Percentiles rank a stretch among this genome's conserved stretches.
Evolutionary conservation across 148 eudicot species (phyloP).

Genomic region (Euryodendron excelsum): DNA sequence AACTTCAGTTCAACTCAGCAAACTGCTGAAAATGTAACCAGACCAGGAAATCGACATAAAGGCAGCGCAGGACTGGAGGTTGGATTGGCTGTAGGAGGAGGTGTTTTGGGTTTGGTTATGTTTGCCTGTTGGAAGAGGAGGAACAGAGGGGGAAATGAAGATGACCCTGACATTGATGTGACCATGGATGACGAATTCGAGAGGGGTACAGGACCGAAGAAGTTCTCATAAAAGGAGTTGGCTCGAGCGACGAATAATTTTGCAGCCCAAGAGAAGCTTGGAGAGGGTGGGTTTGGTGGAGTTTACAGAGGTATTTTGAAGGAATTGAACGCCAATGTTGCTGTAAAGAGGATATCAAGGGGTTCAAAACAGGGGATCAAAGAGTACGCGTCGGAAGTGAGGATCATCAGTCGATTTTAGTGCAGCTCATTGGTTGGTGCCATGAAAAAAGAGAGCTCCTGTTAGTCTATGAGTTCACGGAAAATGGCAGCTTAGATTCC

Average conservation of each 20-base stretch:
- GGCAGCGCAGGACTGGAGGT: background rate
- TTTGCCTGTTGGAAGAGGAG: slow-evolving; percentile 7
- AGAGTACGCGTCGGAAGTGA: slow-evolving; percentile 23
- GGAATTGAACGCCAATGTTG: slow-evolving; percentile 15
- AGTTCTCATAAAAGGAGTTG: slow-evolving; percentile 26
- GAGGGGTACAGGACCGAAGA: slow-evolving; percentile 28
- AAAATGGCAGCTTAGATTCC: slow-evolving; percentile 21
- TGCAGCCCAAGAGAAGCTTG: slow-evolving; percentile 30
- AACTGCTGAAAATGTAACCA: background rate
- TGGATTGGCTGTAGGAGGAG: slow-evolving; percentile 10
- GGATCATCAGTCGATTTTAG: slow-evolving; percentile 16
- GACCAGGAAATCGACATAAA: background rate
- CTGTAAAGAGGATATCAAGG: slow-evolving; percentile 21
- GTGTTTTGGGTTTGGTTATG: slow-evolving; percentile 9
- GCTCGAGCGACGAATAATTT: slow-evolving; percentile 34
- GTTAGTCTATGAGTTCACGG: slow-evolving; percentile 24
- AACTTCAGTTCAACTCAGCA: slow-evolving; percentile 19
- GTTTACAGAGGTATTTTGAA: slow-evolving; percentile 22
- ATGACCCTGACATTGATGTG: background rate
- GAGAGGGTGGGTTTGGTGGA: slow-evolving; percentile 34
- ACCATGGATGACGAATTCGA: slow-evolving; percentile 31
- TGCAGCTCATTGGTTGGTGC: slow-evolving; percentile 29
- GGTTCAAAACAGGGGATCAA: slow-evolving; percentile 22
- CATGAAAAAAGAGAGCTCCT: slow-evolving; percentile 18
- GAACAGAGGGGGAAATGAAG: background rate